These are phyloP conservation scores for Pezizomycotina sp. DNA, from an alignment of 2,329 filamentous ascomycete genomes.

Conservation along the genomic window DNA sequence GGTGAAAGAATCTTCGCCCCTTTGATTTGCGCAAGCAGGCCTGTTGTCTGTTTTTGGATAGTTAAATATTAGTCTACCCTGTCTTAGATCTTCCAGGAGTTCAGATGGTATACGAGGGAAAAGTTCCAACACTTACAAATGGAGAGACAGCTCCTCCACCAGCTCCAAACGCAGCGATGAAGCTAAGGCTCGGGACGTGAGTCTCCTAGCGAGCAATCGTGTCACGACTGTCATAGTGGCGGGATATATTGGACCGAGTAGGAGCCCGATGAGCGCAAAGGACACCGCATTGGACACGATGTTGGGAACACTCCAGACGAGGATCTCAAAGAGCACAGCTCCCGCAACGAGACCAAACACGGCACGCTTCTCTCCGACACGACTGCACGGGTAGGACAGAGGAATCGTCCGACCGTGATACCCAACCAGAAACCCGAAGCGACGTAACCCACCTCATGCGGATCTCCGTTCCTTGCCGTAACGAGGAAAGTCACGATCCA, in stretches of 20 bases:
- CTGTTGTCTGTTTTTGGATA: too few relatives aligned
- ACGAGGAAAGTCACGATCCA: slow-evolving; percentile 82
- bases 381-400: slow-evolving; percentile 49
- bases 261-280: slow-evolving; percentile 51
- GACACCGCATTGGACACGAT: slow-evolving; percentile 53
- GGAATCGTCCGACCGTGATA: slow-evolving; percentile 59
- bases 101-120: too few relatives aligned
- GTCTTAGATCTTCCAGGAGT: too few relatives aligned
- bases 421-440: slow-evolving; percentile 56
- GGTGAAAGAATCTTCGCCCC: slow-evolving; percentile 51
- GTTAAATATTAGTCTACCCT: too few relatives aligned
- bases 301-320: slow-evolving; percentile 64
- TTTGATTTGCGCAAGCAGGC: slow-evolving; percentile 43
- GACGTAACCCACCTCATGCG: slow-evolving; percentile 59
- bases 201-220: slow-evolving; percentile 39
- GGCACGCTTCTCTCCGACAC: slow-evolving; percentile 52
- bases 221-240: slow-evolving; percentile 51
- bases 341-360: slow-evolving; percentile 47
- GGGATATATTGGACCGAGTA: slow-evolving; percentile 66
- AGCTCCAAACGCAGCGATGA: slow-evolving; percentile 53
- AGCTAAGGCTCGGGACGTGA: slow-evolving; percentile 49
- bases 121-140: too few relatives aligned
- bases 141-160: slow-evolving; percentile 51
- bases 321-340: slow-evolving; percentile 50
- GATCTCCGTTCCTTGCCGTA: slow-evolving; percentile 50